Conservation (phyloP, 2,329 filamentous ascomycete species). For the Amauroascus niger region DNA sequence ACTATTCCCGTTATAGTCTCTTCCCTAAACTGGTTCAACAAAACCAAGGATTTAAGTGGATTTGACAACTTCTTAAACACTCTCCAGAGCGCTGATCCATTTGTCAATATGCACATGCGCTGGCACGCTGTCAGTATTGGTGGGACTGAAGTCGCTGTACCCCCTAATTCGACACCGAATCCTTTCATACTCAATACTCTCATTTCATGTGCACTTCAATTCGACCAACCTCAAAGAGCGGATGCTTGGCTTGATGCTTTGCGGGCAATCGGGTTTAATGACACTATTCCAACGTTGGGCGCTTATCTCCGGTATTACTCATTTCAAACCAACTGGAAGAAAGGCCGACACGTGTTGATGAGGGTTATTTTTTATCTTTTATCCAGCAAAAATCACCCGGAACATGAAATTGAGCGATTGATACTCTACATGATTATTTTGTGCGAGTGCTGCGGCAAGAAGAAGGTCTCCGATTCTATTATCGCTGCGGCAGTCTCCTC, state of each 20-base stretch:
- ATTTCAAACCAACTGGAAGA: slow-evolving; percentile 30
- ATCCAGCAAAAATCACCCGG: slow-evolving; percentile 26
- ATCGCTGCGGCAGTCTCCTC: slow-evolving; percentile 30
- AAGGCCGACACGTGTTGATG: slow-evolving; percentile 26
- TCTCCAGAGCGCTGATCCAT: slow-evolving; percentile 27
- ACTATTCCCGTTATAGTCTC: slow-evolving; percentile 30
- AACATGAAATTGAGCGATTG: slow-evolving; percentile 25
- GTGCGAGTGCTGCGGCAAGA: slow-evolving; percentile 29
- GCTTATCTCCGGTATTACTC: slow-evolving; percentile 33
- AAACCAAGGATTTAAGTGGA: slow-evolving; percentile 33
- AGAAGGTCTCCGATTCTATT: slow-evolving; percentile 25
- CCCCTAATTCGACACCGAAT: slow-evolving; percentile 27
- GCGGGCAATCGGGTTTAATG: slow-evolving; percentile 29
- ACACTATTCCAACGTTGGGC: slow-evolving; percentile 30
- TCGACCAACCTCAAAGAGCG: slow-evolving; percentile 34
- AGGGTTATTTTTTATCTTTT: slow-evolving; percentile 30
- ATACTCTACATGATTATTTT: slow-evolving; percentile 33
- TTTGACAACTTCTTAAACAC: slow-evolving; percentile 34
- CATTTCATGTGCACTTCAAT: slow-evolving; percentile 31
- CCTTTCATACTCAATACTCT: slow-evolving; percentile 29
- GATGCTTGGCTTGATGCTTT: slow-evolving; percentile 34
- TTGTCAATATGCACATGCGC: slow-evolving; percentile 26
- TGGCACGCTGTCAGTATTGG: slow-evolving; percentile 23
- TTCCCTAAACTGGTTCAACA: slow-evolving; percentile 32
- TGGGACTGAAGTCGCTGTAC: slow-evolving; percentile 30